These are phyloP conservation scores for Dryadomyces quercus-mongolicae DNA, from an alignment of 2,329 filamentous ascomycete species.

Conservation along the genomic window DNA sequence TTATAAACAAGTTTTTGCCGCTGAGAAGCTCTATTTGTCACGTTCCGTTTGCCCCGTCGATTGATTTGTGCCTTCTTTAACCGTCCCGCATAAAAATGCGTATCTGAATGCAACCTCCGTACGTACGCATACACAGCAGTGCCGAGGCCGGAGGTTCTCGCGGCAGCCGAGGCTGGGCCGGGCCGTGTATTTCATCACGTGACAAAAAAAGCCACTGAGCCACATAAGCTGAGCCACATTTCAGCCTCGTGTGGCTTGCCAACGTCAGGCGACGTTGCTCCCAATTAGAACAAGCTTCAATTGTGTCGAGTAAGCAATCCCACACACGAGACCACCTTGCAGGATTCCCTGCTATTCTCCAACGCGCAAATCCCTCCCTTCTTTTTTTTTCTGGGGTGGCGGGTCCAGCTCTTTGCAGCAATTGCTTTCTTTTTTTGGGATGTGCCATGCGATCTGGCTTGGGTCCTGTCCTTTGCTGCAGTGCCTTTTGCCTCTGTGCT, in stretches of 20 bases:
- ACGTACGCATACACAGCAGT: no score
- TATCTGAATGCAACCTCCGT: no score
- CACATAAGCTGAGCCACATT: not conserved
- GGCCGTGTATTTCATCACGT: not conserved
- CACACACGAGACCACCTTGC: not conserved
- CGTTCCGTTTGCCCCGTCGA: no score
- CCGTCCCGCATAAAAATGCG: no score
- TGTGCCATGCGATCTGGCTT: not conserved
- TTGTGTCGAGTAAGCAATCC: not conserved
- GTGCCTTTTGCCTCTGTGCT: not conserved
- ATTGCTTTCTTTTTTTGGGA: not conserved
- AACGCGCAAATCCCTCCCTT: no score
- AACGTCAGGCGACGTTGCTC: not conserved
- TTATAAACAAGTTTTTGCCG: no score
- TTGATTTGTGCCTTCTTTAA: no score
- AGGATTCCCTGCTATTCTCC: not conserved
- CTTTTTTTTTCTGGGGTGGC: not conserved
- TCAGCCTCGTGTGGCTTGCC: slow-evolving; percentile 1
- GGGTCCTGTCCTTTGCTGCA: no score
- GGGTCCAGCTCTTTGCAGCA: not conserved
- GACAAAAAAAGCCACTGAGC: not conserved
- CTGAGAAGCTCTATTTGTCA: no score
- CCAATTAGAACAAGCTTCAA: not conserved
- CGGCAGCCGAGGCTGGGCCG: no score
- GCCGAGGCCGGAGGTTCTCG: no score